phyloP scores from a whole-genome alignment of 345 rosid genomes.

The Citrus unshiu region DNA sequence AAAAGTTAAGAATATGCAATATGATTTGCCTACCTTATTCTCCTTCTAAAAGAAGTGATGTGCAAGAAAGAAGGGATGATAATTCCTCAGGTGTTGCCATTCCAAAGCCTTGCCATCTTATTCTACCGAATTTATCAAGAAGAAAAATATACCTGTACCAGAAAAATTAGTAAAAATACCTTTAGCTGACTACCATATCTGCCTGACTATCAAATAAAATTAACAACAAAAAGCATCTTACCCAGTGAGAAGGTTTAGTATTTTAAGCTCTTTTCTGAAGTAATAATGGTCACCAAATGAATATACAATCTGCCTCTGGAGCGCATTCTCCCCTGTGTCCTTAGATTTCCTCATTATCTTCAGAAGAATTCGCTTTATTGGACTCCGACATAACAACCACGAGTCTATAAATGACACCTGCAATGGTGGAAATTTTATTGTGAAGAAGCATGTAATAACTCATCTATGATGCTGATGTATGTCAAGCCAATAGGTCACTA shows the following conservation, averaged over 20 bases:
- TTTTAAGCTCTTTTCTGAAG: constrained; percentile 77
- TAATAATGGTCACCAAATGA: constrained; percentile 88
- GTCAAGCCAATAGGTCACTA: neutral
- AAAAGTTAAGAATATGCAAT: neutral
- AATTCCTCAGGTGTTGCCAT: constrained; percentile 64
- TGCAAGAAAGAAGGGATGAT: constrained; percentile 71
- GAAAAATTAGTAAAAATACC: neutral
- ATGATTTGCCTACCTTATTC: constrained; percentile 26
- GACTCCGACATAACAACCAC: constrained; percentile 61
- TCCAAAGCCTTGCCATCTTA: constrained; percentile 97
- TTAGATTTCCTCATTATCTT: constrained; percentile 55
- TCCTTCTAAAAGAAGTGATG: constrained; percentile 64
- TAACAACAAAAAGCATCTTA: constrained; percentile 23
- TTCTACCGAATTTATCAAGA: constrained; percentile 72
- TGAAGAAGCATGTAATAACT: neutral
- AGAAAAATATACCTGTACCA: constrained; percentile 57
- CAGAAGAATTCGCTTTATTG: constrained; percentile 67
- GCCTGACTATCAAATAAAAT: neutral
- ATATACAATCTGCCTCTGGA: constrained; percentile 66
- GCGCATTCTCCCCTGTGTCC: constrained; percentile 30
- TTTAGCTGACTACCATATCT: neutral
- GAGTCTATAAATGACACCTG: constrained; percentile 88
- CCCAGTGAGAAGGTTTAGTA: constrained; percentile 96
- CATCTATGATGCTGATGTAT: neutral
- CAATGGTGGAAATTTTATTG: neutral